These are phyloP conservation scores for Cordyceps farinosa DNA, from an alignment of 2,329 filamentous ascomycete genomes.

Conservation along the genomic window DNA sequence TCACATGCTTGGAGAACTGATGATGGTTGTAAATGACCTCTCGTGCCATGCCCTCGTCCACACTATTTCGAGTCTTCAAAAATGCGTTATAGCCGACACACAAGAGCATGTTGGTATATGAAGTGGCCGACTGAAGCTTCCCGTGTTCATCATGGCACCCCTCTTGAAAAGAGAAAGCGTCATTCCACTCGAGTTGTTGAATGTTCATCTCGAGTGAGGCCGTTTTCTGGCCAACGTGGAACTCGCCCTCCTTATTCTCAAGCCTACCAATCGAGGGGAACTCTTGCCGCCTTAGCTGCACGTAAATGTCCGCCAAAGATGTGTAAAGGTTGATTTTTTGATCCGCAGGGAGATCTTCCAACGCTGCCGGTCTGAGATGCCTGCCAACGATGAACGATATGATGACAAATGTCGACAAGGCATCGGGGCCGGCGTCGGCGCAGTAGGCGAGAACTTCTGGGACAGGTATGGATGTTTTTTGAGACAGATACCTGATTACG, in stretches of 20 bases:
- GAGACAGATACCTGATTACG: background rate
- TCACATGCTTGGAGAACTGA: no score
- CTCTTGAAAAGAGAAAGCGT: no score
- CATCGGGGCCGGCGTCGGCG: background rate
- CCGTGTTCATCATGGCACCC: no score
- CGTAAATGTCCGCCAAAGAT: background rate
- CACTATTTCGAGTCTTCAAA: no score
- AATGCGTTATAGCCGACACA: no score
- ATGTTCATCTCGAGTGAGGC: background rate
- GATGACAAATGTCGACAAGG: background rate
- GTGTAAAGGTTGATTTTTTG: background rate
- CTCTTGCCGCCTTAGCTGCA: background rate
- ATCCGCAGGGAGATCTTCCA: background rate
- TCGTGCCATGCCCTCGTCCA: no score
- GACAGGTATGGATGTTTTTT: background rate
- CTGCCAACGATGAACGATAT: background rate
- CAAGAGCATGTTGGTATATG: no score
- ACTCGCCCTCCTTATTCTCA: background rate
- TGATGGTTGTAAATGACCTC: no score
- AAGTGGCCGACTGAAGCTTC: no score
- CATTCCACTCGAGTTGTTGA: background rate
- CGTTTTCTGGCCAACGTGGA: background rate
- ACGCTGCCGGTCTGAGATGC: background rate
- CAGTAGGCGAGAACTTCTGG: background rate
- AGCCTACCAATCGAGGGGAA: background rate